These are phyloP conservation scores for Suillus bovinus DNA, from an alignment of 768 basidiomycete genomes.

Conservation along the genomic window DNA sequence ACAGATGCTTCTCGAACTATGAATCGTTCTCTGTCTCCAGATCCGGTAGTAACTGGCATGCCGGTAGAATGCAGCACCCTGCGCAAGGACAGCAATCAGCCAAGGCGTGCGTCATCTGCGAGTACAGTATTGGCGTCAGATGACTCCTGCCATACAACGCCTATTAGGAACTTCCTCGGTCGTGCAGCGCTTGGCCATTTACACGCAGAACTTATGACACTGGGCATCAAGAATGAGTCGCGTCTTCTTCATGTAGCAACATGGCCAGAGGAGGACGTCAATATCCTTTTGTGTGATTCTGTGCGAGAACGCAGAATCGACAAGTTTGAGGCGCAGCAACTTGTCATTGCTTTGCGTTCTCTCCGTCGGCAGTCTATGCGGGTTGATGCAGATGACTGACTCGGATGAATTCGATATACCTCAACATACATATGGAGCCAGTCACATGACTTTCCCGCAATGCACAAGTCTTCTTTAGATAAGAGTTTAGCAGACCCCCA, in stretches of 20 bases:
- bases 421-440: not conserved
- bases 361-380: not conserved
- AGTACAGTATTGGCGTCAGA: not conserved
- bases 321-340: slow-evolving; percentile 9
- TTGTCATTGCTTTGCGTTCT: slow-evolving; percentile 10
- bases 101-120: not conserved
- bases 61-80: too few species aligned
- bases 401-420: too few species aligned
- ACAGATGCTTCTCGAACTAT: not conserved
- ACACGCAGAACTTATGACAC: not conserved
- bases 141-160: not conserved
- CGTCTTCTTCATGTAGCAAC: slow-evolving; percentile 7
- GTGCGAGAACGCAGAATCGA: slow-evolving; percentile 8
- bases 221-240: slow-evolving; percentile 5
- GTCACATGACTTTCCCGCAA: not conserved
- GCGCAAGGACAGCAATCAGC: not conserved
- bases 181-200: slow-evolving; percentile 1
- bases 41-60: not conserved
- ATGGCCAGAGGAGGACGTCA: slow-evolving; percentile 4
- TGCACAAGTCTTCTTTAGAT: not conserved
- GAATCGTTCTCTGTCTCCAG: not conserved
- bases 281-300: slow-evolving; percentile 4
- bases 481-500: not conserved
- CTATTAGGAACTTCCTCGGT: slow-evolving; percentile 4
- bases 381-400: too few species aligned